Percentiles rank a stretch among this genome's conserved stretches.
Conservation (phyloP, 2,329 filamentous ascomycete species). For the Neurospora sp. region DNA sequence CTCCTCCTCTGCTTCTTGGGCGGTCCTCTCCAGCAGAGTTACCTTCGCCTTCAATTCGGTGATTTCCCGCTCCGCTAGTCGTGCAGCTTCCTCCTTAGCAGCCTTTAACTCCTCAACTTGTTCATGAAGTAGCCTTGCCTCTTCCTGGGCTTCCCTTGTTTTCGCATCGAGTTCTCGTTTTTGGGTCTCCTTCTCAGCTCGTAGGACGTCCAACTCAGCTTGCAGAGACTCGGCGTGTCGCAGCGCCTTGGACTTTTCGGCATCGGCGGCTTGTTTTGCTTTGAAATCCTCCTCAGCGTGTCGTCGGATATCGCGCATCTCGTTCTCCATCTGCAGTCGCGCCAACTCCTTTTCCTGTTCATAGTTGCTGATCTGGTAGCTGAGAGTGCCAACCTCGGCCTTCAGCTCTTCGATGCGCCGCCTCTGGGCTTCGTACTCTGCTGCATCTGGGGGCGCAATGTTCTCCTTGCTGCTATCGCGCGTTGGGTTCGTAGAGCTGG, state of each 20-base stretch:
- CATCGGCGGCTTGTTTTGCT: constrained; percentile 48
- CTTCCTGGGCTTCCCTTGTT: constrained; percentile 61
- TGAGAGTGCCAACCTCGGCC: constrained; percentile 77
- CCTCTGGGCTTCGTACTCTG: constrained; percentile 47
- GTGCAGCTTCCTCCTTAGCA: constrained; percentile 59
- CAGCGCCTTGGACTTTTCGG: constrained; percentile 38
- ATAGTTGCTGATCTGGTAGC: constrained; percentile 76
- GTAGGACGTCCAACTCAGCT: constrained; percentile 41
- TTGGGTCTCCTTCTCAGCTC: constrained; percentile 40
- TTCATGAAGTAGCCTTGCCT: constrained; percentile 65
- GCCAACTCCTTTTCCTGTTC: constrained; percentile 82
- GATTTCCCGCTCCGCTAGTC: constrained; percentile 45
- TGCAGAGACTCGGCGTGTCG: constrained; percentile 40
- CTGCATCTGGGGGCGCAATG: constrained; percentile 46
- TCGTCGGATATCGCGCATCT: constrained; percentile 67
- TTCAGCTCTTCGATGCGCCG: constrained; percentile 66
- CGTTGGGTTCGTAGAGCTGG: constrained; percentile 31
- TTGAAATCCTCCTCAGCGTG: constrained; percentile 82
- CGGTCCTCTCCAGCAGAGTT: constrained; percentile 32
- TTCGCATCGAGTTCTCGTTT: constrained; percentile 59
- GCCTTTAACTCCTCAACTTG: constrained; percentile 63
- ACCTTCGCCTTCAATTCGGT: constrained; percentile 45
- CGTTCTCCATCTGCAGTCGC: constrained; percentile 69
- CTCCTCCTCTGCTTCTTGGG: constrained; percentile 52
- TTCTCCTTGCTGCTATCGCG: constrained; percentile 52